phyloP scores from a whole-genome alignment of 345 rosid species.

The Euphorbia peplus region DNA sequence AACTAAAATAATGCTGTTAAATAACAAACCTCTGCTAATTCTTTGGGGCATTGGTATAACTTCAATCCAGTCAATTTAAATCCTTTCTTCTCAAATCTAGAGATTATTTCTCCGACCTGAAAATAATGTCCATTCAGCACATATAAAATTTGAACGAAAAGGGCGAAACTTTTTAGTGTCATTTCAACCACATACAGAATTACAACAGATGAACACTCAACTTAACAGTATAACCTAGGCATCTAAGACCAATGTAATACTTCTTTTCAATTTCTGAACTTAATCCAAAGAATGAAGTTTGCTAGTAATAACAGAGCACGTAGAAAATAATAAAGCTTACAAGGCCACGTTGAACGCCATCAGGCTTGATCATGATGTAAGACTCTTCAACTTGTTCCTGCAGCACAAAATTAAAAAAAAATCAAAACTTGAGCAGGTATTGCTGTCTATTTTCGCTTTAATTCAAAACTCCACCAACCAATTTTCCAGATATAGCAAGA shows the following conservation, averaged over 20 bases:
- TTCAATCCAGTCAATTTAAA: conserved; percentile 78
- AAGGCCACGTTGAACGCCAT: conserved; percentile 90
- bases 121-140: conserved; percentile 10
- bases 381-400: conserved; percentile 82
- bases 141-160: conserved; percentile 5
- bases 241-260: background rate
- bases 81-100: conserved; percentile 95
- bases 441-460: background rate
- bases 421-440: background rate
- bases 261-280: background rate
- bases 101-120: conserved; percentile 94
- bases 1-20: background rate
- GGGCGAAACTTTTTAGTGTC: conserved; percentile 4
- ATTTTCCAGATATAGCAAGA: background rate
- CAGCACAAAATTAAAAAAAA: conserved; percentile 11
- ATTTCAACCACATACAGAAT: background rate
- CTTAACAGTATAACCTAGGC: background rate
- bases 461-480: background rate
- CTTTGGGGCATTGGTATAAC: conserved; percentile 79
- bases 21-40: conserved; percentile 79
- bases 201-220: background rate
- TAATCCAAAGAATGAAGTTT: conserved; percentile 2
- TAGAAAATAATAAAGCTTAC: conserved; percentile 38
- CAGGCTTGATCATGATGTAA: conserved; percentile 93
- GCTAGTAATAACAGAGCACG: background rate